Evolutionary conservation across 495 filamentous ascomycete species (phyloP), one percentile per base, ranked within the genome.

Genomic region (Ascodesmis nigricans): DNA sequence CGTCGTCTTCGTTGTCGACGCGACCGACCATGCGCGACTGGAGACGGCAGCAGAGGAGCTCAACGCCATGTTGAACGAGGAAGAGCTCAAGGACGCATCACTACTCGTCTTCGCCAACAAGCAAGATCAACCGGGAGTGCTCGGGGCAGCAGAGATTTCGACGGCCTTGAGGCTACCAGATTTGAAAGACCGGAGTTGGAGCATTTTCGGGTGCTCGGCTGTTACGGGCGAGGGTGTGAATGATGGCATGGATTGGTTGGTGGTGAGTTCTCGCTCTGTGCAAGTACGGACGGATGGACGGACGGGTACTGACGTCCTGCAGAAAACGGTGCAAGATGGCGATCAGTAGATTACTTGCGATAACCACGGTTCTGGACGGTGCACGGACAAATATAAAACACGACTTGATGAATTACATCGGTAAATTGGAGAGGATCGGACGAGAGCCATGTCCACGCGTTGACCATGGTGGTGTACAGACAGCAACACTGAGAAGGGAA

Each of bases 211-310:
- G 14, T 97, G 87, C 57, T 84, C 76, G 49, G 90, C 90, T 17
- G 81, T 97, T 36, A 87, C 92, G 49, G 87, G 87, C 19, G 78
- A 78, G 40, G 87, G 49, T 52, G 73, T 97, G 17, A 74, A 69
- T 36, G 87, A 97, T 53, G 87, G 87, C 31, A 97, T 97, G 87
- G 83, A 97, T 59, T 97, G 87, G 87, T 57, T 97, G 52, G 81
- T 87, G 67, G 83, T 91, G n/a, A n/a, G n/a, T n/a, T n/a, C n/a
- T n/a, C n/a, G n/a, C n/a, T n/a, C n/a, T n/a, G n/a, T n/a, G n/a
- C n/a, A n/a, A n/a, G n/a, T n/a, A n/a, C n/a, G n/a, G n/a, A n/a
- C n/a, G n/a, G n/a, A n/a, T n/a, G n/a, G n/a, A n/a, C n/a, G n/a
- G n/a, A n/a, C n/a, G n/a, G n/a, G n/a, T n/a, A n/a, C n/a, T n/a